These are phyloP conservation scores for Nicotiana tabacum DNA, from an alignment of 257 asterid genomes.

Conservation along the genomic window DNA sequence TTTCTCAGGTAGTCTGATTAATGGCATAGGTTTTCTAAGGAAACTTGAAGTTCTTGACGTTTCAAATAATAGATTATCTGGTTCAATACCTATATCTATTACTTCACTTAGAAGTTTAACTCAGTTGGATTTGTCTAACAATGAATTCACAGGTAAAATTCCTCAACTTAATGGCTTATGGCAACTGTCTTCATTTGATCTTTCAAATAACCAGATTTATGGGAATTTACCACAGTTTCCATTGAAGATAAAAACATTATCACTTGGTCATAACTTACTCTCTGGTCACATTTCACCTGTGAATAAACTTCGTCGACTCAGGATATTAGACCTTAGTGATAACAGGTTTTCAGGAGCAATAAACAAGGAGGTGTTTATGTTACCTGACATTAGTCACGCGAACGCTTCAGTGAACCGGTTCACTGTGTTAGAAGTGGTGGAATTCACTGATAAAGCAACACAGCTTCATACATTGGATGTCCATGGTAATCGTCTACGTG, in stretches of 20 bases:
- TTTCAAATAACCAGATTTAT: slow-evolving; percentile 34
- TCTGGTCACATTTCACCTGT: slow-evolving; percentile 30
- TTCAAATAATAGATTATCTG: slow-evolving; percentile 32
- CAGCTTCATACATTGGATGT: slow-evolving; percentile 27
- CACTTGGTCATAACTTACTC: slow-evolving; percentile 26
- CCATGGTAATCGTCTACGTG: slow-evolving; percentile 26
- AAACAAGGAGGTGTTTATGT: slow-evolving; percentile 21
- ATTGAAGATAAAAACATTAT: slow-evolving; percentile 14
- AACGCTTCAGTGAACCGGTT: slow-evolving; percentile 36
- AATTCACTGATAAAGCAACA: slow-evolving; percentile 10
- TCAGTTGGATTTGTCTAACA: slow-evolving; percentile 22
- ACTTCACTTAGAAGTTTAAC: slow-evolving; percentile 25
- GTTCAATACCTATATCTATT: slow-evolving; percentile 28
- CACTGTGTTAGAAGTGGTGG: slow-evolving; percentile 19
- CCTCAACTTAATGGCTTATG: slow-evolving; percentile 39
- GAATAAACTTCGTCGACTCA: slow-evolving; percentile 23
- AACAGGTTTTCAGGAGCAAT: slow-evolving; percentile 38
- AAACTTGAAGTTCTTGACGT: slow-evolving; percentile 30
- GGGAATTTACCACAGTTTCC: slow-evolving; percentile 42
- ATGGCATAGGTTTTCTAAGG: slow-evolving; percentile 20
- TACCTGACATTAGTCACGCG: slow-evolving; percentile 20
- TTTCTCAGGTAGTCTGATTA: slow-evolving; percentile 37
- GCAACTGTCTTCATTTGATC: slow-evolving; percentile 35
- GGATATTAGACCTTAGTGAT: slow-evolving; percentile 30
- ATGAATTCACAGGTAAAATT: slow-evolving; percentile 32